A percentile compares a stretch with the other conserved stretches of the same genome.
Conservation (phyloP, 208 protist species). For the Acanthamoeba triangularis region DNA sequence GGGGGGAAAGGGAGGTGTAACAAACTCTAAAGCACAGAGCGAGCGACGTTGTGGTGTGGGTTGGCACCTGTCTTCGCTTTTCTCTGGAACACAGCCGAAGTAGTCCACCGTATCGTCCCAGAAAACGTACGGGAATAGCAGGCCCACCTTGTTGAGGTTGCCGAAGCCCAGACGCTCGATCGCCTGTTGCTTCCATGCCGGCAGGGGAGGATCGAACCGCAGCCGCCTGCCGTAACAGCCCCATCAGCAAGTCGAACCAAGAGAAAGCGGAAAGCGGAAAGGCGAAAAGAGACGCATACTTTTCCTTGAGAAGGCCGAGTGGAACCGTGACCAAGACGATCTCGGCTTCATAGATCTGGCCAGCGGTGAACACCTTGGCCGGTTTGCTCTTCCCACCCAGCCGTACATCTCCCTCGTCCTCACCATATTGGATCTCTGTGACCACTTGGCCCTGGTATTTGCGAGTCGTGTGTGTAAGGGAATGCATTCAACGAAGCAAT, state of each 20-base stretch:
- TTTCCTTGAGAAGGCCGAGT: conserved; percentile 71
- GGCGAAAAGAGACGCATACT: not conserved
- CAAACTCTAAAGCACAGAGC: not conserved
- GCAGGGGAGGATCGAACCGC: conserved; percentile 61
- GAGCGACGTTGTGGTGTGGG: not conserved
- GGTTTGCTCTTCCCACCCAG: not conserved
- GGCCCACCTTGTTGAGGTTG: conserved; percentile 78
- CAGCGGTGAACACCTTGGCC: not conserved
- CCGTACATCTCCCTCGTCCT: not conserved
- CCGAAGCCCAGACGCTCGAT: conserved; percentile 74
- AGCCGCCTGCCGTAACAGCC: not conserved
- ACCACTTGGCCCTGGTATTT: conserved; percentile 30
- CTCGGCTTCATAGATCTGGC: conserved; percentile 34
- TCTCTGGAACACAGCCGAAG: conserved; percentile 55
- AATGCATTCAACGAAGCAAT: not conserved
- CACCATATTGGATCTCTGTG: conserved; percentile 19
- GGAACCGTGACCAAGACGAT: conserved; percentile 70
- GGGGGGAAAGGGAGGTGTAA: not conserved
- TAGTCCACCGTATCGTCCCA: conserved; percentile 64
- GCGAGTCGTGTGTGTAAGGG: not conserved
- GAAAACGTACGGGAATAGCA: conserved; percentile 54
- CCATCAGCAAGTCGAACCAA: not conserved
- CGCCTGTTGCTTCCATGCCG: conserved; percentile 72
- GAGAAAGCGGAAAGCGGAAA: not conserved
- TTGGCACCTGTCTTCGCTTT: conserved; percentile 21